A percentile compares a stretch with the other conserved stretches of the same genome.
phyloP scores from a whole-genome alignment of 2,329 filamentous ascomycete species.

The Macroventuria anomochaeta region DNA sequence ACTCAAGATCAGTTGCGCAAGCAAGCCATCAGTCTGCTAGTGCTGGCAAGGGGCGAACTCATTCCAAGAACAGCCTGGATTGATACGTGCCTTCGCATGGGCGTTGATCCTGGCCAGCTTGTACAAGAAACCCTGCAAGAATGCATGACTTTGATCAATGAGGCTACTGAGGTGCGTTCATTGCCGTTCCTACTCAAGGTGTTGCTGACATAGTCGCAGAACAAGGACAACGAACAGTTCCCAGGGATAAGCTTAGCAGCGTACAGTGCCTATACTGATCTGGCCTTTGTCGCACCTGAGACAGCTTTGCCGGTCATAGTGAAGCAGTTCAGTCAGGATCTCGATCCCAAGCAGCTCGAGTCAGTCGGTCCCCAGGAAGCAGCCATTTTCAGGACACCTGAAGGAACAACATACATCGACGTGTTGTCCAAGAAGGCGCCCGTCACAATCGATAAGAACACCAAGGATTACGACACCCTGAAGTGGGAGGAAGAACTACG shows the following conservation, averaged over 20 bases:
- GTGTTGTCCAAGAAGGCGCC: slow-evolving; percentile 84
- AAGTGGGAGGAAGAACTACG: slow-evolving; percentile 97
- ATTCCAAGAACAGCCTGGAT: slow-evolving; percentile 87
- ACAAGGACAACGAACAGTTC: slow-evolving; percentile 31
- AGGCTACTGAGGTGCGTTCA: slow-evolving; percentile 60
- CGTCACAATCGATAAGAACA: slow-evolving; percentile 81
- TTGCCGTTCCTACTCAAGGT: slow-evolving; percentile 2
- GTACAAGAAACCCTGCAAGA: slow-evolving; percentile 68
- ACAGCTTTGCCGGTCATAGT: slow-evolving; percentile 78
- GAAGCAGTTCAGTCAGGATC: slow-evolving; percentile 73
- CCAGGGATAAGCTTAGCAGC: slow-evolving; percentile 69
- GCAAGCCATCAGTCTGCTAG: slow-evolving; percentile 78
- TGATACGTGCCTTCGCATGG: slow-evolving; percentile 78
- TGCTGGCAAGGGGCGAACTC: slow-evolving; percentile 78
- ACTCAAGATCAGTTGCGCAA: slow-evolving; percentile 62
- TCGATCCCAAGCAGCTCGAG: slow-evolving; percentile 72
- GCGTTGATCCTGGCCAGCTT: slow-evolving; percentile 81
- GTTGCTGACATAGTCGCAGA: slow-evolving; percentile 22
- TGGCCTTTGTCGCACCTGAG: slow-evolving; percentile 92
- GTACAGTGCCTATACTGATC: slow-evolving; percentile 83
- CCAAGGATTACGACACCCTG: slow-evolving; percentile 91
- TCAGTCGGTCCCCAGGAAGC: slow-evolving; percentile 85
- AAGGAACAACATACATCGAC: slow-evolving; percentile 88
- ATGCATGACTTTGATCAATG: slow-evolving; percentile 72
- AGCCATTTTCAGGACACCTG: slow-evolving; percentile 89